Percentiles rank a stretch among this genome's conserved stretches.
Evolutionary conservation across 306 rosid genomes (phyloP).

Genomic region (Macrotyloma uniflorum): DNA sequence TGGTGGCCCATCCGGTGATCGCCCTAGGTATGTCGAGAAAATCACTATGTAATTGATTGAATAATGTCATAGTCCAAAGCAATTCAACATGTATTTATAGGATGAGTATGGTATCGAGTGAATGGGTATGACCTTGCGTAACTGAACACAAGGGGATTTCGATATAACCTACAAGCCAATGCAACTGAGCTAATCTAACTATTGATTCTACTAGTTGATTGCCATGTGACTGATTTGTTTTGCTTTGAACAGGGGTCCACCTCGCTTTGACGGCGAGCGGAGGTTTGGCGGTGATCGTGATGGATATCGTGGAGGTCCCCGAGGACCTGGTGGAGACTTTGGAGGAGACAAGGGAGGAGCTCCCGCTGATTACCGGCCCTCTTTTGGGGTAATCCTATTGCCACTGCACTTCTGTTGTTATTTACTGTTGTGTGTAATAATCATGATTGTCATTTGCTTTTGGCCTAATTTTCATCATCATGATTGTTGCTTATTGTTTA

Average conservation of each 20-base stretch:
- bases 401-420: background rate
- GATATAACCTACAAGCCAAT: no score
- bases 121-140: no score
- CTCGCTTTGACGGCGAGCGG: conserved; percentile 66
- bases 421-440: background rate
- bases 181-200: background rate
- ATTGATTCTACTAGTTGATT: background rate
- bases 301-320: conserved; percentile 81
- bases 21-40: conserved; percentile 56
- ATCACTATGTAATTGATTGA: background rate
- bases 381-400: conserved; percentile 56
- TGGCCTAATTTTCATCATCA: background rate
- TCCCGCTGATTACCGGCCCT: conserved; percentile 74
- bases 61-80: background rate
- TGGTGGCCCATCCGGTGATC: conserved; percentile 79
- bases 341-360: conserved; percentile 87
- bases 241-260: conserved; percentile 67
- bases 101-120: background rate
- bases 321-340: conserved; percentile 70
- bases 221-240: background rate
- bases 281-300: conserved; percentile 83
- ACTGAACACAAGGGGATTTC: background rate
- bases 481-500: background rate
- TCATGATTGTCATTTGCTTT: background rate
- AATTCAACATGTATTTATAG: background rate